These are phyloP conservation scores for Deinandra increscens DNA, from an alignment of 129 eudicot species.

Conservation along the genomic window DNA sequence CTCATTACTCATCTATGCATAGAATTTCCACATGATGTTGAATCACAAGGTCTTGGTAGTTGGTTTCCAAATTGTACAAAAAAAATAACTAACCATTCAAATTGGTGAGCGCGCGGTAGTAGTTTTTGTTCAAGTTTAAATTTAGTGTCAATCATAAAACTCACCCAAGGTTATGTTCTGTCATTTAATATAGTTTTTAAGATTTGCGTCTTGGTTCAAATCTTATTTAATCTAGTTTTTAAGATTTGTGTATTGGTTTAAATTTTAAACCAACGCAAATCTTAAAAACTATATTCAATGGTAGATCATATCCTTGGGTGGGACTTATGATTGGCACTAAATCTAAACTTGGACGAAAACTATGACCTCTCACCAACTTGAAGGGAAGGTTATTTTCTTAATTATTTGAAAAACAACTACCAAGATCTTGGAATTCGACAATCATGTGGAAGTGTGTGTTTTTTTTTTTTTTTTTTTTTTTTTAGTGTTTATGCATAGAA, in stretches of 20 bases:
- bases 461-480: no score
- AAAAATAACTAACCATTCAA: constrained; percentile 41
- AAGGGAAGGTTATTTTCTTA: constrained; percentile 46
- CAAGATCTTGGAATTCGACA: constrained; percentile 46
- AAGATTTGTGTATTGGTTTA: no score
- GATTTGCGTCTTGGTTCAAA: constrained; percentile 70
- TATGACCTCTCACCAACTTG: constrained; percentile 34
- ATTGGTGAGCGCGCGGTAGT: constrained; percentile 35
- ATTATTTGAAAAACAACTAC: constrained; percentile 45
- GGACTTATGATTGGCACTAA: constrained; percentile 76
- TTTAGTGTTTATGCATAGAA: no score
- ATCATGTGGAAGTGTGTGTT: constrained; percentile 48
- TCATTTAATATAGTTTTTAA: constrained; percentile 61
- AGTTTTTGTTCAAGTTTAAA: constrained; percentile 42
- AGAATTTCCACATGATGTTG: constrained; percentile 48
- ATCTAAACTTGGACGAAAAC: constrained; percentile 41
- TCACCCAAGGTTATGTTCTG: constrained; percentile 40
- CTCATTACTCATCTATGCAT: constrained; percentile 68
- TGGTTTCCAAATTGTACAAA: constrained; percentile 48
- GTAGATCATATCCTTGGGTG: constrained; percentile 41
- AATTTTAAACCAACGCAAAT: constrained; percentile 76
- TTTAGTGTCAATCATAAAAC: constrained; percentile 69
- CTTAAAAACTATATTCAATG: constrained; percentile 58
- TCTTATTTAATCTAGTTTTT: no score
- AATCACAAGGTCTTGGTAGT: constrained; percentile 46